Conservation (phyloP, 1,139 yeast species). For the Candida albicans region DNA sequence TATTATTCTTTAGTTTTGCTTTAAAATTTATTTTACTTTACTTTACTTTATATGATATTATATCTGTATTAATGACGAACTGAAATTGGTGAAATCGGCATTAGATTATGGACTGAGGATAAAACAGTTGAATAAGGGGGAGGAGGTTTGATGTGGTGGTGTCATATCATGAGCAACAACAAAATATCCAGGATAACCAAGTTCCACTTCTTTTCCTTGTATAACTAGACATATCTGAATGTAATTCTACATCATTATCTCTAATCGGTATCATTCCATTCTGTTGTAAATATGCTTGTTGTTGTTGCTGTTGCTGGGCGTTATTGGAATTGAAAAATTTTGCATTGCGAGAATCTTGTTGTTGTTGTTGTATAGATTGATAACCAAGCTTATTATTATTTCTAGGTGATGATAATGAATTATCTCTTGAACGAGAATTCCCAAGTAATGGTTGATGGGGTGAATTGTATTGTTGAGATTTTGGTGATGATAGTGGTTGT, state of each 20-base stretch:
- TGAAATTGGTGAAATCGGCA: conserved; percentile 3
- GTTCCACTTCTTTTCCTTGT: conserved; percentile 21
- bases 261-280: conserved; percentile 35
- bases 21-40: too few relatives aligned
- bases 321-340: conserved; percentile 15
- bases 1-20: too few relatives aligned
- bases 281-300: conserved; percentile 11
- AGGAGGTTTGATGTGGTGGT: too few relatives aligned
- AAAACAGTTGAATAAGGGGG: too few relatives aligned
- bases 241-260: conserved; percentile 42
- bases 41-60: too few relatives aligned
- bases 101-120: too few relatives aligned
- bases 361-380: conserved; percentile 31
- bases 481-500: conserved; percentile 3
- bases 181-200: conserved; percentile 9
- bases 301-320: conserved; percentile 14
- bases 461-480: conserved; percentile 8
- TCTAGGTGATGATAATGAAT: conserved; percentile 6
- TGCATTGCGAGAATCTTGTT: conserved; percentile 23
- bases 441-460: conserved; percentile 12
- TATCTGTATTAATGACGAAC: conserved; percentile 2
- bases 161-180: conserved; percentile 11
- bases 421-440: conserved; percentile 3
- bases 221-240: conserved; percentile 40
- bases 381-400: conserved; percentile 20